Evolutionary conservation across 2,329 filamentous ascomycete genomes (phyloP).

Genomic region (Fusarium sterilihyphosum): DNA sequence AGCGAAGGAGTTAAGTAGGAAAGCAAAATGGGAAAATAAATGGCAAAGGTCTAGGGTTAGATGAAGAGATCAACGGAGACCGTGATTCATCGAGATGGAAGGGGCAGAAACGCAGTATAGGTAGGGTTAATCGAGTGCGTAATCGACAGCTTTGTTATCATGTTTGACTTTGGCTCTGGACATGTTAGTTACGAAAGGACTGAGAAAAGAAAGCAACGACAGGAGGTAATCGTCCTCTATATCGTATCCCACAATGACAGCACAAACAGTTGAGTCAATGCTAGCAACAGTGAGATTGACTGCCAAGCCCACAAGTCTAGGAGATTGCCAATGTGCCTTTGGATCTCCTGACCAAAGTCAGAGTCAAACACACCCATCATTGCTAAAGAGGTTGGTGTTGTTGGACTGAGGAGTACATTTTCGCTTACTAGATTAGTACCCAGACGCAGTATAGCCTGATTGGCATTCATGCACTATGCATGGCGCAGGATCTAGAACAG

Average conservation of each 20-base stretch:
- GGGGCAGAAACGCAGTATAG: not conserved
- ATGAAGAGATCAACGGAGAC: not conserved
- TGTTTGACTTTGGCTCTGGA: not conserved
- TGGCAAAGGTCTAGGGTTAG: not conserved
- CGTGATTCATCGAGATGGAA: not conserved
- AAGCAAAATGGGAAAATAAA: constrained; percentile 15
- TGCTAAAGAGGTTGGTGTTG: not conserved
- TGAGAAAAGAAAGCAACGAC: not conserved
- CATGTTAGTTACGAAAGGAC: not conserved
- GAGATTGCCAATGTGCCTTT: not conserved
- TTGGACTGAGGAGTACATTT: not conserved
- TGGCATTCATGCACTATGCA: not conserved
- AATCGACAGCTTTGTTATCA: not conserved
- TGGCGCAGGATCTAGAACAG: constrained; percentile 22
- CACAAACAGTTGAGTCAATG: not conserved
- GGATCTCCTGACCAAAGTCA: not conserved
- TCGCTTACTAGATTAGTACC: not conserved
- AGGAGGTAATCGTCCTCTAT: not conserved
- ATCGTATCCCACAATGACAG: not conserved
- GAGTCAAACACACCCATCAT: not conserved
- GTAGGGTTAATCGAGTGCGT: not conserved
- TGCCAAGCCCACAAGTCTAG: not conserved
- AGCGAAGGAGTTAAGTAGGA: constrained; percentile 35
- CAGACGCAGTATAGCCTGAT: not conserved
- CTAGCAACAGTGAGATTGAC: not conserved